phyloP scores from a whole-genome alignment of 306 rosid species.

The Adenanthera pavonina region DNA sequence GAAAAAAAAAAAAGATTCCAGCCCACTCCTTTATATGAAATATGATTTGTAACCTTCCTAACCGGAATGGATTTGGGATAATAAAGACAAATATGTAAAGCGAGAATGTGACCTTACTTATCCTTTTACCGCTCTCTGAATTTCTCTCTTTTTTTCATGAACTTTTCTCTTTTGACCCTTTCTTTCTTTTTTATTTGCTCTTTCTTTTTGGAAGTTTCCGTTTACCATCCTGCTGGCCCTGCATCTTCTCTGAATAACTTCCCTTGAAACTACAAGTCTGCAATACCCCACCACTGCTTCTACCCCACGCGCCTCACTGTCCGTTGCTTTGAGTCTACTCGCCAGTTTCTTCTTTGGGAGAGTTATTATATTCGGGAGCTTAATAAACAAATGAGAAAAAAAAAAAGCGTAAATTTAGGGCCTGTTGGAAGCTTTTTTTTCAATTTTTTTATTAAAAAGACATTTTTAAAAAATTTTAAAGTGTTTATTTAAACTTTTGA shows the following conservation, averaged over 20 bases:
- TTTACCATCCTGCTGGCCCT: constrained; percentile 44
- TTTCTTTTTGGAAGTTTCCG: constrained; percentile 80
- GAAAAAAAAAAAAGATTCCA: no score
- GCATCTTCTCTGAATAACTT: constrained; percentile 32
- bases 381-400: no score
- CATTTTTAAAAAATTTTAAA: no score
- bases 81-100: constrained; percentile 33
- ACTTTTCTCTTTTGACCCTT: constrained; percentile 58
- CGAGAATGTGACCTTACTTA: constrained; percentile 45
- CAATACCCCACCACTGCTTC: constrained; percentile 4
- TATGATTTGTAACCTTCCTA: no score
- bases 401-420: no score
- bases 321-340: no score
- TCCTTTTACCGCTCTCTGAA: neutral
- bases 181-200: constrained; percentile 39
- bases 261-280: constrained; percentile 10
- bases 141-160: constrained; percentile 43
- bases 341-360: no score
- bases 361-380: no score
- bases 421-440: no score
- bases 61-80: neutral
- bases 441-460: no score
- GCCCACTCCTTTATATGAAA: no score
- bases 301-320: neutral
- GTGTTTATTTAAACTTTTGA: no score